phyloP scores from a whole-genome alignment of 2,329 filamentous ascomycete genomes.

The Calonectria pseudoturangicola region DNA sequence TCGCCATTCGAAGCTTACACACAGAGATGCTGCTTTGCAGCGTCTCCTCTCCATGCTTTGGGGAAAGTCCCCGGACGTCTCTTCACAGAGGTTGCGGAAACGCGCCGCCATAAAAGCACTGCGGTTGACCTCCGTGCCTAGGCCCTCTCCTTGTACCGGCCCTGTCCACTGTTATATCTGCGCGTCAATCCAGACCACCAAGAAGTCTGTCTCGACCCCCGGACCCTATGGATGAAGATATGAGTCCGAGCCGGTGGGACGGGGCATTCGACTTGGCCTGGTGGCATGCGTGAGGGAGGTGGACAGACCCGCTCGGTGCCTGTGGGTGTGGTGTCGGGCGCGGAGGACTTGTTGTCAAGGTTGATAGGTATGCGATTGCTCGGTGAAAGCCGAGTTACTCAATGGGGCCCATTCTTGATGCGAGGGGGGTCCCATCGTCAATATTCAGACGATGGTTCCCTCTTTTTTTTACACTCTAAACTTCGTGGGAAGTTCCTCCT shows the following conservation, averaged over 20 bases:
- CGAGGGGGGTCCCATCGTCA: constrained; percentile 79
- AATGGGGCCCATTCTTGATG: constrained; percentile 99
- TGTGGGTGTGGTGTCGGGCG: constrained; percentile 65
- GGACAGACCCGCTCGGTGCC: constrained; percentile 69
- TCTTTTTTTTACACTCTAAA: constrained; percentile 60
- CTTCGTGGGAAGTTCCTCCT: constrained; percentile 65
- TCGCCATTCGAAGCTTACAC: constrained; percentile 99
- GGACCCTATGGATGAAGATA: constrained; percentile 88
- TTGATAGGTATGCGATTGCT: constrained; percentile 99
- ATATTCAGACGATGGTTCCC: constrained; percentile 50
- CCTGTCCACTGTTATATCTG: constrained; percentile 69
- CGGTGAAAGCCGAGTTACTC: constrained; percentile 84
- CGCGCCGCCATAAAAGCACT: constrained; percentile 99
- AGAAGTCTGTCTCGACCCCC: constrained; percentile 40
- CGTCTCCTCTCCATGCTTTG: constrained; percentile 81
- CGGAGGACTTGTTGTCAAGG: constrained; percentile 88
- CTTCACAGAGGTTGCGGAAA: constrained; percentile 83
- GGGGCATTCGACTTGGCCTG: constrained; percentile 36
- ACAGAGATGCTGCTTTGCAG: constrained; percentile 76
- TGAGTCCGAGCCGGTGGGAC: constrained; percentile 77
- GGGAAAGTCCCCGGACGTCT: constrained; percentile 99
- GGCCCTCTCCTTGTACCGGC: constrained; percentile 66
- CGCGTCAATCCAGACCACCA: constrained; percentile 24
- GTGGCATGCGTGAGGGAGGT: constrained; percentile 59
- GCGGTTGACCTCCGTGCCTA: constrained; percentile 87